Evolutionary conservation across 1,284 basidiomycete species (phyloP).

Genomic region (Rhodotorula mucilaginosa): DNA sequence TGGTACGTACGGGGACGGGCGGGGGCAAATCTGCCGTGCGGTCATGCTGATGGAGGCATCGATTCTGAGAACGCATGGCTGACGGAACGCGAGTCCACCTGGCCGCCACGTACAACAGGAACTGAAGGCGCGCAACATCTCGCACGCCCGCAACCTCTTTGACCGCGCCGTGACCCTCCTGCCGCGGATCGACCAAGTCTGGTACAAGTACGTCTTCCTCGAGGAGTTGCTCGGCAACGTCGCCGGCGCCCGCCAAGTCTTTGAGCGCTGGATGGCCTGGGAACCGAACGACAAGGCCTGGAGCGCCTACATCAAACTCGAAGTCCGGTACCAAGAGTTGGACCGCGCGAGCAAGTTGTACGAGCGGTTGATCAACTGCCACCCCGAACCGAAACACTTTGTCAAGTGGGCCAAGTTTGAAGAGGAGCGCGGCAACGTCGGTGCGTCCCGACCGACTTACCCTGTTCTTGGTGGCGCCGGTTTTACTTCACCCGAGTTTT

Average conservation of each 20-base stretch:
- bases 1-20: slow-evolving; percentile 51
- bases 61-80: too few species aligned
- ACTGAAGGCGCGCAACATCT: slow-evolving; percentile 92
- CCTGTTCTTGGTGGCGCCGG: too few species aligned
- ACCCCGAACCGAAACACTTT: slow-evolving; percentile 94
- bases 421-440: slow-evolving; percentile 66
- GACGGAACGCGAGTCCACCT: background rate
- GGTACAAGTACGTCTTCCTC: slow-evolving; percentile 67
- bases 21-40: too few species aligned
- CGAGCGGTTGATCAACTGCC: slow-evolving; percentile 88
- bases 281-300: slow-evolving; percentile 99
- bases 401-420: slow-evolving; percentile 96
- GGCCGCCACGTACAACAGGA: slow-evolving; percentile 54
- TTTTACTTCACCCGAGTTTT: background rate
- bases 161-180: slow-evolving; percentile 94
- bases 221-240: slow-evolving; percentile 97
- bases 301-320: slow-evolving; percentile 96
- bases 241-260: slow-evolving; percentile 90
- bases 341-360: slow-evolving; percentile 91
- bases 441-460: slow-evolving; percentile 18
- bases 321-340: slow-evolving; percentile 85
- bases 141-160: slow-evolving; percentile 93
- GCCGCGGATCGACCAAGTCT: slow-evolving; percentile 73
- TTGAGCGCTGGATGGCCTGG: slow-evolving; percentile 99
- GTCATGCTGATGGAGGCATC: too few species aligned